phyloP scores from a whole-genome alignment of 768 basidiomycete genomes.

The Antrodiella citrinella region DNA sequence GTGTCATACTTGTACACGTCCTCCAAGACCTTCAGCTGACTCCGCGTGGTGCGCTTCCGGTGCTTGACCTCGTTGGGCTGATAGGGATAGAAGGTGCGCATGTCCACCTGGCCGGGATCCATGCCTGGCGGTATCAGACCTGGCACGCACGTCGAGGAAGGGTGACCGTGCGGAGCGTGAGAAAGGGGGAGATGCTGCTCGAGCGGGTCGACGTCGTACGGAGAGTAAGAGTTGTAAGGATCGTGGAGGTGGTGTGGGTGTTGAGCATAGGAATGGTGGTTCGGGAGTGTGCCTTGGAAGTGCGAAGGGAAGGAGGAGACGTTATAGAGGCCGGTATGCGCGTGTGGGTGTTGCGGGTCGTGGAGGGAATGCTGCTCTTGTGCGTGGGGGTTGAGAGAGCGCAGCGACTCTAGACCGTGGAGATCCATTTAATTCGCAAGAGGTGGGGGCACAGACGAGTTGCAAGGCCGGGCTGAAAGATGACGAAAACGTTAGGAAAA shows the following conservation, averaged over 20 bases:
- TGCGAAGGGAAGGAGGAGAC: constrained; percentile 6
- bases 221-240: constrained; percentile 17
- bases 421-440: not conserved
- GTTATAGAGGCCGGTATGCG: constrained; percentile 17
- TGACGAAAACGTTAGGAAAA: not conserved
- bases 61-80: constrained; percentile 89
- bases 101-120: constrained; percentile 68
- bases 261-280: constrained; percentile 4
- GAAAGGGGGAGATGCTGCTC: not conserved
- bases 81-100: constrained; percentile 77
- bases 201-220: constrained; percentile 10
- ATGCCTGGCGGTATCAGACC: constrained; percentile 41
- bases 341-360: constrained; percentile 27
- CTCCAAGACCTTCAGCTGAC: constrained; percentile 88
- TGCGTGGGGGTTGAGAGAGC: constrained; percentile 6
- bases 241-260: constrained; percentile 18
- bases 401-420: constrained; percentile 9
- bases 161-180: constrained; percentile 4
- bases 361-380: constrained; percentile 21
- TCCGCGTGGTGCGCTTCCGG: constrained; percentile 78
- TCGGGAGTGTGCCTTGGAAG: constrained; percentile 17
- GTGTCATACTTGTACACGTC: constrained; percentile 79
- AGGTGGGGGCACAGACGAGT: not conserved
- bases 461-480: not conserved
- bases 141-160: constrained; percentile 33